phyloP scores from a whole-genome alignment of 1,284 basidiomycete species.

The Heterobasidion annosum region DNA sequence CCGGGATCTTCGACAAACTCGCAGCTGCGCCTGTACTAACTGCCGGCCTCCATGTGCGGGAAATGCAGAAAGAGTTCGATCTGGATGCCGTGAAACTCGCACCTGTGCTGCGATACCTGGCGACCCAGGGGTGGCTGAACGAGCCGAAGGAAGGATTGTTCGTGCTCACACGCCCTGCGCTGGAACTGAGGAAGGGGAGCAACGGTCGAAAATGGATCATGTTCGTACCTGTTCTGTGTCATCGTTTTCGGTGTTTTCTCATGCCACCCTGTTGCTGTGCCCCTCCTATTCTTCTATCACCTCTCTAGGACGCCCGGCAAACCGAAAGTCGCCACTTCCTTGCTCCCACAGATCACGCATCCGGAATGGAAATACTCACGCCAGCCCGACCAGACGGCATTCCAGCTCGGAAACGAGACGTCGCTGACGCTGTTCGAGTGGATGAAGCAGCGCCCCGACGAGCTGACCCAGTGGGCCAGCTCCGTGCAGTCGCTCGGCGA shows the following conservation, averaged over 20 bases:
- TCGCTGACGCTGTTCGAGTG: conserved; percentile 13
- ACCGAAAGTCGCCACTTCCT: conserved; percentile 12
- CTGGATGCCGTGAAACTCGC: conserved; percentile 13
- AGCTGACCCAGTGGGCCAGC: conserved; percentile 6
- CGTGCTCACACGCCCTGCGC: conserved; percentile 14
- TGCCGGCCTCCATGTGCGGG: conserved; percentile 9
- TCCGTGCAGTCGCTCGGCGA: conserved; percentile 11
- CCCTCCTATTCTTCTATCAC: not conserved
- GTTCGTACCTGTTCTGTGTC: conserved; percentile 5
- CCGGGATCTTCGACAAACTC: conserved; percentile 14
- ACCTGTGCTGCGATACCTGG: conserved; percentile 14
- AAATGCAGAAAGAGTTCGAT: conserved; percentile 13
- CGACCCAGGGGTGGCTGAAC: conserved; percentile 15
- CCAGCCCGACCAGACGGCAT: conserved; percentile 14
- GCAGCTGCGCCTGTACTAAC: conserved; percentile 5
- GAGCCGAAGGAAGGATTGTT: conserved; percentile 14
- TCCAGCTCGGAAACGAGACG: conserved; percentile 15
- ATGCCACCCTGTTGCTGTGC: not conserved
- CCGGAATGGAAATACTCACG: conserved; percentile 17
- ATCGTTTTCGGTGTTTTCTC: not conserved
- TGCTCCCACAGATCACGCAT: conserved; percentile 14
- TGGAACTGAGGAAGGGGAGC: conserved; percentile 13
- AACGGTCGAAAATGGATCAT: conserved; percentile 16
- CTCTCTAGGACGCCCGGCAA: conserved; percentile 14
- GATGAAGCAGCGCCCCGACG: conserved; percentile 8